A percentile compares a stretch with the other conserved stretches of the same genome.
These are phyloP conservation scores for Phoma sp. DNA, from an alignment of 2,329 filamentous ascomycete species.

Conservation along the genomic window DNA sequence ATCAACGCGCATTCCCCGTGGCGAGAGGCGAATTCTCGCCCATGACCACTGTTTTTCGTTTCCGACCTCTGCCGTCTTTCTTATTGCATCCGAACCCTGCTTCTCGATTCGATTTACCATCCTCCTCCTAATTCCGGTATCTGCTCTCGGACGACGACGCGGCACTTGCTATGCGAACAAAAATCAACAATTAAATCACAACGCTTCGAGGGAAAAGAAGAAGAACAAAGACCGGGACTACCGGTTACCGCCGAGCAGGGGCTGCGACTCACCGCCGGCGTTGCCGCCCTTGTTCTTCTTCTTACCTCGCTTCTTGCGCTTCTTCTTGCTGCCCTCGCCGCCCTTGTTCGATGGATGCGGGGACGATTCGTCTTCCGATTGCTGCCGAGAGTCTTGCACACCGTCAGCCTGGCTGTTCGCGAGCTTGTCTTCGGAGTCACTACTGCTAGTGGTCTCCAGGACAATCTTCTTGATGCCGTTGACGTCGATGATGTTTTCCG, in stretches of 20 bases:
- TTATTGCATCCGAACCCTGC: no score
- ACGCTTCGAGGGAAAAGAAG: conserved; percentile 1
- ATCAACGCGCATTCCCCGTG: no score
- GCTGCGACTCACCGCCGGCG: conserved; percentile 36
- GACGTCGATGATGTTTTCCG: conserved; percentile 76
- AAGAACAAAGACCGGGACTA: conserved; percentile 4
- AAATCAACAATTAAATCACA: no score
- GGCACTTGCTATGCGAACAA: no score
- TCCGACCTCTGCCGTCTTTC: no score
- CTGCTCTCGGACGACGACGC: no score
- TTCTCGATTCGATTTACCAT: no score
- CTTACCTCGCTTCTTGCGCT: conserved; percentile 42
- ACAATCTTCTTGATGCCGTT: conserved; percentile 78
- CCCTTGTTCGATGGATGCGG: conserved; percentile 29
- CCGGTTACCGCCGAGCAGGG: conserved; percentile 36
- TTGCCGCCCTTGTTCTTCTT: conserved; percentile 46
- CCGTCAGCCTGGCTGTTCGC: conserved; percentile 26
- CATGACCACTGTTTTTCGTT: no score
- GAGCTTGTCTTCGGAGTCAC: conserved; percentile 47
- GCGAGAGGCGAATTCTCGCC: no score
- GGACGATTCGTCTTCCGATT: conserved; percentile 28
- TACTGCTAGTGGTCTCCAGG: conserved; percentile 69
- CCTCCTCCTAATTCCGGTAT: no score
- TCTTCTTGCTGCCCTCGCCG: conserved; percentile 44
- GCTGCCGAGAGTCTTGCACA: conserved; percentile 23